These are phyloP conservation scores for Debaryomycetaceae sp. DNA, from an alignment of 1,139 yeast genomes.

Conservation along the genomic window DNA sequence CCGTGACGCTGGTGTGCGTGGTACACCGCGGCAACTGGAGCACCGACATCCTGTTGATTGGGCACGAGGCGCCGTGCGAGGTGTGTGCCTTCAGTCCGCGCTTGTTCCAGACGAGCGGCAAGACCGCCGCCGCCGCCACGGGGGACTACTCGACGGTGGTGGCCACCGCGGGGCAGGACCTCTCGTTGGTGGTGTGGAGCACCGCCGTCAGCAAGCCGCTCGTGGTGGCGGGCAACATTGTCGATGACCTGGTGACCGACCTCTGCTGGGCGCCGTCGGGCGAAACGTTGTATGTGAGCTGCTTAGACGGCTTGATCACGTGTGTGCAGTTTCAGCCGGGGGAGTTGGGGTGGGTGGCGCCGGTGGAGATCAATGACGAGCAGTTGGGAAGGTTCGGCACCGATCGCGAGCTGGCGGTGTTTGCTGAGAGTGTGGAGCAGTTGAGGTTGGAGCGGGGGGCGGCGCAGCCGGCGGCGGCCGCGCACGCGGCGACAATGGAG, in stretches of 20 bases:
- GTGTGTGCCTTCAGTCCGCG: constrained; percentile 87
- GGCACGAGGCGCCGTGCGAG: constrained; percentile 96
- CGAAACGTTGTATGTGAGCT: constrained; percentile 60
- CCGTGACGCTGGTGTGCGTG: constrained; percentile 84
- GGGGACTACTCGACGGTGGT: constrained; percentile 45
- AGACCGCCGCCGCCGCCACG: constrained; percentile 11
- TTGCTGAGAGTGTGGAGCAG: constrained; percentile 86
- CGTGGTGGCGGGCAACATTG: constrained; percentile 59
- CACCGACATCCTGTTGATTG: constrained; percentile 79
- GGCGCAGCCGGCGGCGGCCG: constrained; percentile 1
- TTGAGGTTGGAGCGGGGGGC: constrained; percentile 66
- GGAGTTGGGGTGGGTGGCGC: constrained; percentile 76
- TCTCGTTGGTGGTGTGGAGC: constrained; percentile 67
- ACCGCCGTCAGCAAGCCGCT: constrained; percentile 59
- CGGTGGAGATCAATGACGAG: constrained; percentile 55
- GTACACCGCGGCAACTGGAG: constrained; percentile 94
- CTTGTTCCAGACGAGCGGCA: constrained; percentile 33
- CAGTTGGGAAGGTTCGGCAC: constrained; percentile 84
- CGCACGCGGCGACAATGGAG: too few species aligned
- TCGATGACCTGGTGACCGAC: constrained; percentile 64
- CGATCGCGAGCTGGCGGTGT: constrained; percentile 74
- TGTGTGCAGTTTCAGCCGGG: constrained; percentile 61
- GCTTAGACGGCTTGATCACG: constrained; percentile 81
- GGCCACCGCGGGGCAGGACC: constrained; percentile 80
- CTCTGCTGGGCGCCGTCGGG: constrained; percentile 82